A percentile compares a stretch with the other conserved stretches of the same genome.
Evolutionary conservation across 75 land plant species (phyloP).

Genomic region (Picea glauca): DNA sequence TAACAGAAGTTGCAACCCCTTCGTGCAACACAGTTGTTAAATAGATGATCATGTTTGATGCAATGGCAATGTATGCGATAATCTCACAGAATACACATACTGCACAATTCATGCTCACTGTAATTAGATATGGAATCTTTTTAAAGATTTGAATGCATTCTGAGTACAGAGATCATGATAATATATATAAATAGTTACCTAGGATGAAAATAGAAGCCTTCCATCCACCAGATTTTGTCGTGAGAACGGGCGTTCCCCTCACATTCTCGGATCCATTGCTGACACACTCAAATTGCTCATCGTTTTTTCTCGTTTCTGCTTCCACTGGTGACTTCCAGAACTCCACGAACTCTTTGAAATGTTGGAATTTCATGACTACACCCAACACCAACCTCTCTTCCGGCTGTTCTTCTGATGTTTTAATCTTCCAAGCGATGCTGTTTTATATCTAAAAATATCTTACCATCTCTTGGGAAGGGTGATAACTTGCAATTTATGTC

Average conservation of each 20-base stretch:
- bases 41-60: constrained; percentile 67
- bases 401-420: too few relatives aligned
- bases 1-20: constrained; percentile 59
- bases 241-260: constrained; percentile 49
- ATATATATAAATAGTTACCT: constrained; percentile 1
- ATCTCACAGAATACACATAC: constrained; percentile 77
- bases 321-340: background rate
- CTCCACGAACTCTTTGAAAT: background rate
- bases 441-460: too few relatives aligned
- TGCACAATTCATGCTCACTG: constrained; percentile 22
- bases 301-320: background rate
- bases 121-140: too few relatives aligned
- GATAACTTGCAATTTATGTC: too few relatives aligned
- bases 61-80: constrained; percentile 61
- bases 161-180: too few relatives aligned
- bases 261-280: constrained; percentile 67
- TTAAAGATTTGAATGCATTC: too few relatives aligned
- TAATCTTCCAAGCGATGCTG: too few relatives aligned
- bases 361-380: background rate
- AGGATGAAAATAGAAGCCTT: constrained; percentile 52
- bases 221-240: constrained; percentile 71
- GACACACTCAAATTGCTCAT: constrained; percentile 29
- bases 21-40: constrained; percentile 59
- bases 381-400: too few relatives aligned
- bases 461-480: too few relatives aligned